These are phyloP conservation scores for Coleophoma eucalyptorum DNA, from an alignment of 2,329 filamentous ascomycete species.

Conservation along the genomic window DNA sequence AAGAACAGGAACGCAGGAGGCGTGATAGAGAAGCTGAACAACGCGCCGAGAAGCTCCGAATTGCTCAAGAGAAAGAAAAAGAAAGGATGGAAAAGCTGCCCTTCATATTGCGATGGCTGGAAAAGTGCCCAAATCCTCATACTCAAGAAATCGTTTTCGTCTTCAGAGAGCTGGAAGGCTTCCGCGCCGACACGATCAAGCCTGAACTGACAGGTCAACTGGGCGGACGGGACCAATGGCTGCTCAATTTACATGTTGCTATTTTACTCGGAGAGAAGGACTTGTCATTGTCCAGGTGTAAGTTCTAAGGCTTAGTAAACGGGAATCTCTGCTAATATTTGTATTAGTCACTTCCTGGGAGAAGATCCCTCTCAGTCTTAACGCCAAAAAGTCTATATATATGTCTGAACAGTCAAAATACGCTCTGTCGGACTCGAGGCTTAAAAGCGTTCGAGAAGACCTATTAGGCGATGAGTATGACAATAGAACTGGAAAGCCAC, in stretches of 20 bases:
- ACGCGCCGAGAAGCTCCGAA: constrained; percentile 40
- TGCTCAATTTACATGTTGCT: constrained; percentile 61
- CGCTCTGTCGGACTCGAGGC: constrained; percentile 43
- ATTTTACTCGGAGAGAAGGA: constrained; percentile 63
- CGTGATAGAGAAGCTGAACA: constrained; percentile 34
- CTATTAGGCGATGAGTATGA: constrained; percentile 34
- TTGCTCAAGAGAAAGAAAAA: constrained; percentile 51
- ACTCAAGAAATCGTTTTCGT: constrained; percentile 44
- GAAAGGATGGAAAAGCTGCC: constrained; percentile 53
- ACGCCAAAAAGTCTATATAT: constrained; percentile 59
- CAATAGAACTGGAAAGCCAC: constrained; percentile 14
- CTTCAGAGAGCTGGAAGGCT: constrained; percentile 54
- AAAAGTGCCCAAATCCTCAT: constrained; percentile 48
- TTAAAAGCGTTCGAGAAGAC: constrained; percentile 50
- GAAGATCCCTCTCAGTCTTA: constrained; percentile 44
- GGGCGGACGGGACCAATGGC: constrained; percentile 61
- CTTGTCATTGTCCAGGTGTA: constrained; percentile 54
- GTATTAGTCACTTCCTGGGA: constrained; percentile 54
- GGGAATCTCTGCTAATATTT: constrained; percentile 7
- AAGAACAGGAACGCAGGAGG: constrained; percentile 32
- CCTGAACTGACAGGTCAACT: constrained; percentile 46
- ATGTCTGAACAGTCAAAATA: constrained; percentile 53
- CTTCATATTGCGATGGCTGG: constrained; percentile 57
- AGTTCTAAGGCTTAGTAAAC: constrained; percentile 24
- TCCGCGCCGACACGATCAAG: constrained; percentile 61